Conservation (phyloP, 768 basidiomycete genomes). For the Trametes maxima region DNA sequence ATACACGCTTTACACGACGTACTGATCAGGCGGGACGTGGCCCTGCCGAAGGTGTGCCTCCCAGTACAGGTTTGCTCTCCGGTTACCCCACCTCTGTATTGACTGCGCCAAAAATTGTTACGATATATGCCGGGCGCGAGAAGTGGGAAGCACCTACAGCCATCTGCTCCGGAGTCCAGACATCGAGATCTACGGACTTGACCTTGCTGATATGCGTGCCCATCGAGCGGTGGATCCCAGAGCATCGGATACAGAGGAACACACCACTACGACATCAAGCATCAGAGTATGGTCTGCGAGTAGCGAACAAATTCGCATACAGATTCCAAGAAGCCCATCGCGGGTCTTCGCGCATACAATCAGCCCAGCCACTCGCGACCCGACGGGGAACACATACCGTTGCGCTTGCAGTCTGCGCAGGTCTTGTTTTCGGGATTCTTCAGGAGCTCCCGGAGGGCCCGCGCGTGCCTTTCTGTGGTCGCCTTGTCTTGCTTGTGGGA, state of each 20-base stretch:
- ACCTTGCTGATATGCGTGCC: slow-evolving; percentile 98
- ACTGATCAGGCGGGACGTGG: slow-evolving; percentile 95
- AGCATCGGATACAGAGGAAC: slow-evolving; percentile 95
- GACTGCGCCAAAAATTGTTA: slow-evolving; percentile 44
- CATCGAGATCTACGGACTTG: slow-evolving; percentile 96
- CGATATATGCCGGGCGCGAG: not conserved
- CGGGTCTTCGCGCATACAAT: slow-evolving; percentile 61
- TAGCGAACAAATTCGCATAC: slow-evolving; percentile 42
- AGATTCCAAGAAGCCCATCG: slow-evolving; percentile 99
- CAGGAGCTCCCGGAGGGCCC: slow-evolving; percentile 82
- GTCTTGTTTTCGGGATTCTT: slow-evolving; percentile 90
- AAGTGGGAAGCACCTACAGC: slow-evolving; percentile 51
- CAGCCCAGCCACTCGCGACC: not conserved
- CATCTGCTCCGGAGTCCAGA: slow-evolving; percentile 99
- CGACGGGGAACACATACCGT: slow-evolving; percentile 57
- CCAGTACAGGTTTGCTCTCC: slow-evolving; percentile 93
- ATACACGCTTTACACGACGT: slow-evolving; percentile 37
- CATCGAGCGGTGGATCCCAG: slow-evolving; percentile 96
- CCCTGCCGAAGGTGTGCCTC: slow-evolving; percentile 92
- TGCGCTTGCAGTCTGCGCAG: slow-evolving; percentile 96
- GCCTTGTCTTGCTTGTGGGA: slow-evolving; percentile 75
- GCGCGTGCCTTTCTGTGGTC: slow-evolving; percentile 78
- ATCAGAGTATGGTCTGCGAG: not conserved
- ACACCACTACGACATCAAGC: slow-evolving; percentile 60
- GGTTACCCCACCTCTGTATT: slow-evolving; percentile 95